phyloP scores from a whole-genome alignment of 2,329 filamentous ascomycete species.

The Aureobasidium sp. region DNA sequence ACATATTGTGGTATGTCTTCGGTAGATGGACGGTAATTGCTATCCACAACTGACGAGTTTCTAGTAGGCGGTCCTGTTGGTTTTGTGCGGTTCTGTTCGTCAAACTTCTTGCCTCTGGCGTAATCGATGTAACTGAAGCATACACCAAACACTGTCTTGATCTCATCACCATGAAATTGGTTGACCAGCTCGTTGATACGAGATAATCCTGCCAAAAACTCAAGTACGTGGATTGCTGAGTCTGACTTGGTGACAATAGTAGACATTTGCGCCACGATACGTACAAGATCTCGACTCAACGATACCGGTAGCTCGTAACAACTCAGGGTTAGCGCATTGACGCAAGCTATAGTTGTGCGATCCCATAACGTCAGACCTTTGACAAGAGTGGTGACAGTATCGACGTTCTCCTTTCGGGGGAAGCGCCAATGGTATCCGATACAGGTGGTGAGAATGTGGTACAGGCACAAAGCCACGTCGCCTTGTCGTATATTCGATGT shows the following conservation, averaged over 20 bases:
- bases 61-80: neutral
- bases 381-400: conserved; percentile 80
- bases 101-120: conserved; percentile 54
- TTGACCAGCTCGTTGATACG: conserved; percentile 77
- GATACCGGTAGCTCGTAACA: conserved; percentile 89
- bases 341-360: conserved; percentile 76
- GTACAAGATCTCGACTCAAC: conserved; percentile 76
- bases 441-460: conserved; percentile 78
- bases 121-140: conserved; percentile 91
- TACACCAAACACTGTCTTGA: conserved; percentile 88
- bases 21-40: conserved; percentile 31
- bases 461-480: conserved; percentile 82
- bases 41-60: conserved; percentile 1
- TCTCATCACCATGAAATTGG: conserved; percentile 87
- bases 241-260: conserved; percentile 91
- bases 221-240: conserved; percentile 88
- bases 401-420: conserved; percentile 77
- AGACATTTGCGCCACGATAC: conserved; percentile 86
- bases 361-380: conserved; percentile 56
- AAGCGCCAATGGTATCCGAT: conserved; percentile 87
- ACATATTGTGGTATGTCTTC: conserved; percentile 90
- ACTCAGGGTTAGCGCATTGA: conserved; percentile 89
- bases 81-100: conserved; percentile 15
- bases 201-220: conserved; percentile 86
- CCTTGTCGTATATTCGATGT: conserved; percentile 75